Conservation (phyloP, 139 green algal species). For the Coelastrella sp. region DNA sequence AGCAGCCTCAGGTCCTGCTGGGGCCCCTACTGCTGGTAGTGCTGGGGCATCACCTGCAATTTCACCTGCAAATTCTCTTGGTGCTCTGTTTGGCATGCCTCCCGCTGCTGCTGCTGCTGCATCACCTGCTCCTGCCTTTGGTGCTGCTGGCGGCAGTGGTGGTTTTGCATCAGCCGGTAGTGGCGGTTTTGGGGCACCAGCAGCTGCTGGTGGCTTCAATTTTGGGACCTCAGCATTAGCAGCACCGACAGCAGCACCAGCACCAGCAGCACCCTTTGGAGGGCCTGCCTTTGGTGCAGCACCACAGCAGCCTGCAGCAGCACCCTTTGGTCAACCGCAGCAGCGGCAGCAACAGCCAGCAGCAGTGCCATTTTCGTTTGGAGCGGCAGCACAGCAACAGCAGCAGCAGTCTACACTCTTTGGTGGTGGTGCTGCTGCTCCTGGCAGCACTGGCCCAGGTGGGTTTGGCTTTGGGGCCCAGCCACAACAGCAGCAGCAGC, state of each 20-base stretch:
- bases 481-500: not conserved
- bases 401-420: constrained; percentile 10
- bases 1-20: not conserved
- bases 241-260: not conserved
- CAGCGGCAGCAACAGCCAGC: not conserved
- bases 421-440: not conserved
- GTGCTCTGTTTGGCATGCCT: not conserved
- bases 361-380: not conserved
- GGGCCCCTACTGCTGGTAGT: not conserved
- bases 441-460: not conserved
- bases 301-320: constrained; percentile 10
- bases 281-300: not conserved
- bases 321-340: not conserved
- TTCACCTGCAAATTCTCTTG: no score
- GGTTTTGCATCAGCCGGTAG: not conserved
- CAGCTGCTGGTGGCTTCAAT: not conserved
- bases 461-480: not conserved
- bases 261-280: not conserved
- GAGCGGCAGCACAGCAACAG: not conserved
- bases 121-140: not conserved
- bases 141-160: not conserved
- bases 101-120: not conserved
- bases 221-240: not conserved
- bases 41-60: not conserved
- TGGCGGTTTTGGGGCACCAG: not conserved